Conservation (phyloP, 495 filamentous ascomycete species). For the Hyaloscypha hepaticicola region DNA sequence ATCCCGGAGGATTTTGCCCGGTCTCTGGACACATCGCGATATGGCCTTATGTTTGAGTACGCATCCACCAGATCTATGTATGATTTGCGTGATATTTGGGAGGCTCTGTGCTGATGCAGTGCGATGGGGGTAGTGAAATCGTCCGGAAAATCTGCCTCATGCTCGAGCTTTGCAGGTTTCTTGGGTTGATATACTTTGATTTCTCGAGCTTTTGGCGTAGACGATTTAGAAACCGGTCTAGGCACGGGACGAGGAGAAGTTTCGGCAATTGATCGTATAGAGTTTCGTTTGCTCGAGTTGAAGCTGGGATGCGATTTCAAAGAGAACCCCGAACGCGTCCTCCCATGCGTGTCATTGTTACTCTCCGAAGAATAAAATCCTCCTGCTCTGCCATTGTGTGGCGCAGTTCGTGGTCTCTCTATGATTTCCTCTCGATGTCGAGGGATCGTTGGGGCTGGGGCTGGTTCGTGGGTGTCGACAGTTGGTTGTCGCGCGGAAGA, state of each 20-base stretch:
- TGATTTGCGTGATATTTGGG: conserved; percentile 20
- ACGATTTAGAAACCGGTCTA: not conserved
- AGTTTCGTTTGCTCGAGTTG: conserved; percentile 14
- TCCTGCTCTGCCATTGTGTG: conserved; percentile 22
- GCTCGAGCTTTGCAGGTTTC: not conserved
- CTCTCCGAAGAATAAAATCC: conserved; percentile 4
- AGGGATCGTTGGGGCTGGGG: conserved; percentile 10
- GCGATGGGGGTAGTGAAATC: conserved; percentile 19
- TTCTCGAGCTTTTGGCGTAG: conserved; percentile 3
- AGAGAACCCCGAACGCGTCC: conserved; percentile 27
- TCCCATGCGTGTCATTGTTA: conserved; percentile 5
- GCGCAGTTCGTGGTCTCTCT: conserved; percentile 21
- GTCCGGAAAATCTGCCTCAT: not conserved
- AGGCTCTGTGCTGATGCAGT: conserved; percentile 17
- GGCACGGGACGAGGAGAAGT: conserved; percentile 1
- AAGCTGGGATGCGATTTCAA: conserved; percentile 24
- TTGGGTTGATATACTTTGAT: conserved; percentile 18
- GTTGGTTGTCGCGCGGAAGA: not conserved
- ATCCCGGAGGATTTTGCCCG: conserved; percentile 46
- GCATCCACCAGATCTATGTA: conserved; percentile 52
- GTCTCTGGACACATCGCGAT: conserved; percentile 31
- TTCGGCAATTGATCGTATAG: conserved; percentile 9
- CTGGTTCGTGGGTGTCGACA: not conserved
- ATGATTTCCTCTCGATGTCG: conserved; percentile 10
- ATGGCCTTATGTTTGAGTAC: conserved; percentile 44